Percentiles rank a stretch among this genome's conserved stretches.
These are phyloP conservation scores for Rosa persica DNA, from an alignment of 306 rosid genomes.

Conservation along the genomic window DNA sequence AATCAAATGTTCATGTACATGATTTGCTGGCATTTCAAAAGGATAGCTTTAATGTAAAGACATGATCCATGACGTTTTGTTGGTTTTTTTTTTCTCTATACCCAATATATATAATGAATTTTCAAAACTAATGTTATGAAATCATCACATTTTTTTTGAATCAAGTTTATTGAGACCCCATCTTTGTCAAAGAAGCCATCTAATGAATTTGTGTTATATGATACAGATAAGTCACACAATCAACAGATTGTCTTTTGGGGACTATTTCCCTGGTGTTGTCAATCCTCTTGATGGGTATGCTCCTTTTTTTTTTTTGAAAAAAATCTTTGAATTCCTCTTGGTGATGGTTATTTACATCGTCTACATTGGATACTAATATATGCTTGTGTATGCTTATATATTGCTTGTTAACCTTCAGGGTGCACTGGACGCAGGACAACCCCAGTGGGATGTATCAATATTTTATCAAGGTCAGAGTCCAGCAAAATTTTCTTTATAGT, in stretches of 20 bases:
- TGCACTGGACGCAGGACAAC: slow-evolving; percentile 73
- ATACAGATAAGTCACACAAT: slow-evolving; percentile 85
- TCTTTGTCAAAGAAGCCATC: slow-evolving; percentile 14
- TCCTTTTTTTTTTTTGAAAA: neutral
- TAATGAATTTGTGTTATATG: slow-evolving; percentile 22
- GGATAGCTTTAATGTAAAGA: slow-evolving; percentile 94
- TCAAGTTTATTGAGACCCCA: neutral
- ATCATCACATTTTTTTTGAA: neutral
- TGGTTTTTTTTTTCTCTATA: slow-evolving; percentile 7
- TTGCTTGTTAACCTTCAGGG: slow-evolving; percentile 49
- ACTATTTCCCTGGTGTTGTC: slow-evolving; percentile 87
- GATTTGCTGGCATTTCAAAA: slow-evolving; percentile 90
- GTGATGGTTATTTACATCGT: neutral
- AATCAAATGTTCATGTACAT: slow-evolving; percentile 87
- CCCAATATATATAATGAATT: neutral
- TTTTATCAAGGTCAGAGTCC: slow-evolving; percentile 82
- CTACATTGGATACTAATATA: slow-evolving; percentile 11
- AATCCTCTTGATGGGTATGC: slow-evolving; percentile 89
- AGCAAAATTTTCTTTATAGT: slow-evolving; percentile 3
- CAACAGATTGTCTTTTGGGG: slow-evolving; percentile 82
- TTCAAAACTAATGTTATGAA: neutral
- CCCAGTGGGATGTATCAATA: slow-evolving; percentile 95
- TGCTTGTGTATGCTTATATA: slow-evolving; percentile 20
- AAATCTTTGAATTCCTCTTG: neutral
- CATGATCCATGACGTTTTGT: slow-evolving; percentile 20